Evolutionary conservation across 805 yeast species (phyloP), one percentile per base, ranked within the genome.

Genomic region (Candida jianshihensis): DNA sequence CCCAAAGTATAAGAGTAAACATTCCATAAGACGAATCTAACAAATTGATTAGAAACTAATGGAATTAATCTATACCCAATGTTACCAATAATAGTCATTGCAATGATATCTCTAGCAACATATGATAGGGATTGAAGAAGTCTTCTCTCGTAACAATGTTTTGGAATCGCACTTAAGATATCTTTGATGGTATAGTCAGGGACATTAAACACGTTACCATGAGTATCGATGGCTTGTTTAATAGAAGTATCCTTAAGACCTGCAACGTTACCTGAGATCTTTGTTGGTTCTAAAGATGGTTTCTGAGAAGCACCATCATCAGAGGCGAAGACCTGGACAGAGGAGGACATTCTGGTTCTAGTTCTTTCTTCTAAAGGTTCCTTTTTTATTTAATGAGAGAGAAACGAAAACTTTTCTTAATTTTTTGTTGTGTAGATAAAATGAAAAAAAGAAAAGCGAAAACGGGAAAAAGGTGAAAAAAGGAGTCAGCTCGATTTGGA

Each of bases 121-220:
- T 71, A 76, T 29, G 62, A 64, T 33, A 76, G 50, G 4, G 81
- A 74, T 44, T 61, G 64, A 28, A 61, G 42, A 35, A 72, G 56
- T 15, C 71, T 63, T 60, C 81, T 67, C 44, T 76, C 70, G 48
- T 74, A 76, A 48, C 83, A 76, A 43, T 74, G 75, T 42, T 70
- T 67, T 44, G 83, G 83, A 46, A 76, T 75, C 26, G 75, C 76
- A 34, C 64, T 61, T 40, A 76, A 59, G 36, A 76, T 66, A 40
- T 75, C 79, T 55, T 70, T 71, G 51, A 76, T 75, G 41, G 79
- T 60, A 59, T 61, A 76, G 47, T 76, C 79, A n/a, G 83, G 83
- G 5, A 70, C 82, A 35, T 66, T 63, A 54, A 75, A 76, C 18
- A 60, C 70, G 19, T 70, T 63, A 33, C 83, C 83, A 41, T 60